A percentile compares a stretch with the other conserved stretches of the same genome.
These are phyloP conservation scores for Opeltia flavorubescens DNA, from an alignment of 495 filamentous ascomycete genomes.

Conservation along the genomic window DNA sequence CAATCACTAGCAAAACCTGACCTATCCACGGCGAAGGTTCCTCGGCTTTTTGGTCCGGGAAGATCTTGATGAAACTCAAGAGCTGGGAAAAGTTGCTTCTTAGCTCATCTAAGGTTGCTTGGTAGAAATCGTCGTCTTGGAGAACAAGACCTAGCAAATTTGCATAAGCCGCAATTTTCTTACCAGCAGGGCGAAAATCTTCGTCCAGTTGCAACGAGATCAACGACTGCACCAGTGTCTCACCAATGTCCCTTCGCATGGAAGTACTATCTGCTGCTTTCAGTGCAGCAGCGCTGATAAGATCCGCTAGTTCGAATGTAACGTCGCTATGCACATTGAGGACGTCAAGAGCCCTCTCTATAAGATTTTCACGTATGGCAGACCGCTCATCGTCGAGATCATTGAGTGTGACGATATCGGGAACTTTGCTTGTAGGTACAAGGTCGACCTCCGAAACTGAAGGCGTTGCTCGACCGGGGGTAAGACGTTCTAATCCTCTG, in stretches of 20 bases:
- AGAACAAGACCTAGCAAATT: constrained; percentile 84
- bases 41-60: constrained; percentile 49
- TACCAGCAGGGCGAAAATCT: constrained; percentile 51
- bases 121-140: constrained; percentile 69
- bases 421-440: constrained; percentile 20
- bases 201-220: constrained; percentile 70
- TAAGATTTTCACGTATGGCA: constrained; percentile 57
- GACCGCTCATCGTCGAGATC: constrained; percentile 70
- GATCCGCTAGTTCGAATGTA: constrained; percentile 80
- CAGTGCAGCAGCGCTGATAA: constrained; percentile 63
- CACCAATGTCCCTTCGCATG: constrained; percentile 60
- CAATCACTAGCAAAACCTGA: constrained; percentile 76
- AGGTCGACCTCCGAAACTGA: constrained; percentile 20
- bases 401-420: constrained; percentile 50
- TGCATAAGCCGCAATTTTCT: constrained; percentile 85
- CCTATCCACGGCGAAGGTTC: constrained; percentile 84
- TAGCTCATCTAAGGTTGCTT: constrained; percentile 56
- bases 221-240: constrained; percentile 72
- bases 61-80: constrained; percentile 65
- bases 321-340: constrained; percentile 75
- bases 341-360: constrained; percentile 81
- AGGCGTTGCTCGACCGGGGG: not conserved
- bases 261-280: constrained; percentile 50
- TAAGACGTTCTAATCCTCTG: not conserved
- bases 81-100: constrained; percentile 65